A percentile compares a stretch with the other conserved stretches of the same genome.
Evolutionary conservation across 2,329 filamentous ascomycete genomes (phyloP).

Genomic region (Ophiostoma populinum): DNA sequence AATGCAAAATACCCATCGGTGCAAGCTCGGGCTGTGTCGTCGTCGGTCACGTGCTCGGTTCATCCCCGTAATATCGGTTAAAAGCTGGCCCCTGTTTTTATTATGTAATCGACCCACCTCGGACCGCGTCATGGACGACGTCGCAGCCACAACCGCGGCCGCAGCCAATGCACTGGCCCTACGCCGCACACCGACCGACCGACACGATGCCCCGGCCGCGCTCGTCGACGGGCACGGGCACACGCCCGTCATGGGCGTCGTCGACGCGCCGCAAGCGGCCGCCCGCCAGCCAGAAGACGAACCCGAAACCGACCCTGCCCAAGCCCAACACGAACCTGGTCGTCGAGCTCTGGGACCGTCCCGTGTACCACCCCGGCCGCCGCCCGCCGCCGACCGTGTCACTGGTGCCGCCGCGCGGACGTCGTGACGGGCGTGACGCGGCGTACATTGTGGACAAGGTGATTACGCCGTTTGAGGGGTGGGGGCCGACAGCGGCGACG

Average conservation of each 20-base stretch:
- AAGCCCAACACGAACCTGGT: slow-evolving; percentile 11
- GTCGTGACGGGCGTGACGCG: no score
- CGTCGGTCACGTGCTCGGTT: no score
- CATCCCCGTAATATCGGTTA: no score
- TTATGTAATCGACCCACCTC: no score
- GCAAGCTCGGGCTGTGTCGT: no score
- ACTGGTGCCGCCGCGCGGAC: slow-evolving; percentile 33
- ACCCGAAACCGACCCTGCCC: background rate
- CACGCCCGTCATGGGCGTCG: background rate
- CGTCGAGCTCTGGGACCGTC: slow-evolving; percentile 18
- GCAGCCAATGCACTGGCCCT: background rate
- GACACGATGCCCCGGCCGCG: slow-evolving; percentile 1
- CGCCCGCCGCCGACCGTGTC: slow-evolving; percentile 28
- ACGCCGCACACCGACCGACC: background rate
- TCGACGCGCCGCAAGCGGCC: background rate
- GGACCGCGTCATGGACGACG: no score
- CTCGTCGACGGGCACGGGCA: no score
- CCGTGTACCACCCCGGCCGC: slow-evolving; percentile 28
- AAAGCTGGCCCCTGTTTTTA: no score
- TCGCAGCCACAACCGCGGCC: slow-evolving; percentile 10
- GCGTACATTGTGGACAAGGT: slow-evolving; percentile 40
- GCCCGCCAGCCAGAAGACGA: background rate
- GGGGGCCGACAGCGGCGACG: slow-evolving; percentile 1
- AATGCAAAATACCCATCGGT: no score
- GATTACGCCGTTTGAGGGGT: slow-evolving; percentile 22